phyloP scores from a whole-genome alignment of 495 filamentous ascomycete species.

The Daldinia bambusicola region DNA sequence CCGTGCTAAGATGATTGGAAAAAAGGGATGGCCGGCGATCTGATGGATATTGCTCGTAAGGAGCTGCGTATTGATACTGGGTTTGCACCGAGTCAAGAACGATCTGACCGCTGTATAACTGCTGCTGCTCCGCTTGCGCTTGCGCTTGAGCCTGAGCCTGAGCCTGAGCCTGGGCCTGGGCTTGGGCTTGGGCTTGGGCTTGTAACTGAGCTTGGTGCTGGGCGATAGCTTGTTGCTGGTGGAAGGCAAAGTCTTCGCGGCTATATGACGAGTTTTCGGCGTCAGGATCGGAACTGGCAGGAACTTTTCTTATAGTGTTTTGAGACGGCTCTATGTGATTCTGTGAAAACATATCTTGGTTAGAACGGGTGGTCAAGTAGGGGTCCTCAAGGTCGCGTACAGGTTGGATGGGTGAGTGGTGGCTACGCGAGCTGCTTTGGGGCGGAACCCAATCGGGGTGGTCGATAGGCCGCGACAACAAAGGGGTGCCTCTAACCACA shows the following conservation, averaged over 20 bases:
- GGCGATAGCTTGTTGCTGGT: conserved; percentile 54
- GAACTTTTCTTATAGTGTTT: conserved; percentile 56
- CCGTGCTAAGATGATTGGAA: conserved; percentile 52
- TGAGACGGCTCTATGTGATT: conserved; percentile 51
- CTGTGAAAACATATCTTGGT: conserved; percentile 54
- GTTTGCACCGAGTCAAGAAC: conserved; percentile 48
- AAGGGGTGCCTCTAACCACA: conserved; percentile 31
- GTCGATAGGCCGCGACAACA: conserved; percentile 48
- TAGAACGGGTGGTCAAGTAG: conserved; percentile 49
- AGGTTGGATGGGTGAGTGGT: conserved; percentile 57
- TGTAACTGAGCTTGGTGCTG: conserved; percentile 54
- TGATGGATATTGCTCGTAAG: conserved; percentile 53
- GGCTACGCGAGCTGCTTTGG: conserved; percentile 52
- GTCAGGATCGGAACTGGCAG: conserved; percentile 32
- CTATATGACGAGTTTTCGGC: conserved; percentile 53
- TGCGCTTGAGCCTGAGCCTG: conserved; percentile 43
- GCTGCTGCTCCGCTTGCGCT: conserved; percentile 44
- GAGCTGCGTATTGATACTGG: conserved; percentile 50
- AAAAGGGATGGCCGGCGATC: conserved; percentile 45
- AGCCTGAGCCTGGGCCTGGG: conserved; percentile 34
- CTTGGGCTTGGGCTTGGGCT: conserved; percentile 39
- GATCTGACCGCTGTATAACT: conserved; percentile 49
- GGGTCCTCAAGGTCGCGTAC: conserved; percentile 54
- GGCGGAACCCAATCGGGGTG: conserved; percentile 56
- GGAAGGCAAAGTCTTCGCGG: conserved; percentile 52